These are phyloP conservation scores for Truncatella angustata DNA, from an alignment of 2,329 filamentous ascomycete genomes.

Conservation along the genomic window DNA sequence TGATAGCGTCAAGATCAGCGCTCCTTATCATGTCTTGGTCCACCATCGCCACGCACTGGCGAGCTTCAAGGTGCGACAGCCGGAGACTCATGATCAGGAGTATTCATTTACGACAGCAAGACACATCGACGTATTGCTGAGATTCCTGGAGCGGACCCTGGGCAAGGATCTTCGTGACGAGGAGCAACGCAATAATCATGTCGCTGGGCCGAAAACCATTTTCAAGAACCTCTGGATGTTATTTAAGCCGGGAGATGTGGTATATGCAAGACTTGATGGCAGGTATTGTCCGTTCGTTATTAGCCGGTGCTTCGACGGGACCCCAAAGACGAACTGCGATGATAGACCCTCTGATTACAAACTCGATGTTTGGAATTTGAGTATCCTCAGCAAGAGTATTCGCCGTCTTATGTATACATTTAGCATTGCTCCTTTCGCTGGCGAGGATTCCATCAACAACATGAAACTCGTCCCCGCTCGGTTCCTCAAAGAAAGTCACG, in stretches of 20 bases:
- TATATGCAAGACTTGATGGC: slow-evolving; percentile 39
- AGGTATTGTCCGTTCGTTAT: slow-evolving; percentile 42
- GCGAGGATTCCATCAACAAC: slow-evolving; percentile 41
- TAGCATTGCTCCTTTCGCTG: slow-evolving; percentile 36
- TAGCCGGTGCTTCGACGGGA: slow-evolving; percentile 25
- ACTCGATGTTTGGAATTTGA: slow-evolving; percentile 43
- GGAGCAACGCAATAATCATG: slow-evolving; percentile 33
- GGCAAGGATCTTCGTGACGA: slow-evolving; percentile 38
- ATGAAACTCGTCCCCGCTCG: slow-evolving; percentile 40
- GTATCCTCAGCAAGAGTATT: slow-evolving; percentile 31
- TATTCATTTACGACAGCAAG: slow-evolving; percentile 38
- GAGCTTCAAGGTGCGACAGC: slow-evolving; percentile 40
- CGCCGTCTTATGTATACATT: slow-evolving; percentile 36
- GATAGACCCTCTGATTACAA: slow-evolving; percentile 13
- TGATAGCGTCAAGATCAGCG: slow-evolving; percentile 36
- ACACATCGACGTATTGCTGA: slow-evolving; percentile 45
- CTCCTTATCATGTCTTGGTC: slow-evolving; percentile 47
- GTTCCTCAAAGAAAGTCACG: slow-evolving; percentile 37
- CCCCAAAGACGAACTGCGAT: background rate
- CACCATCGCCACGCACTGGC: slow-evolving; percentile 44
- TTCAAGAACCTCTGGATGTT: slow-evolving; percentile 46
- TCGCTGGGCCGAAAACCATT: slow-evolving; percentile 37
- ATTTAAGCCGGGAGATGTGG: slow-evolving; percentile 42
- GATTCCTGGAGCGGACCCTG: slow-evolving; percentile 38
- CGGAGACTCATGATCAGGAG: slow-evolving; percentile 36